Evolutionary conservation across 441 rosid genomes (phyloP).

Genomic region (Flueggea neowawraea): DNA sequence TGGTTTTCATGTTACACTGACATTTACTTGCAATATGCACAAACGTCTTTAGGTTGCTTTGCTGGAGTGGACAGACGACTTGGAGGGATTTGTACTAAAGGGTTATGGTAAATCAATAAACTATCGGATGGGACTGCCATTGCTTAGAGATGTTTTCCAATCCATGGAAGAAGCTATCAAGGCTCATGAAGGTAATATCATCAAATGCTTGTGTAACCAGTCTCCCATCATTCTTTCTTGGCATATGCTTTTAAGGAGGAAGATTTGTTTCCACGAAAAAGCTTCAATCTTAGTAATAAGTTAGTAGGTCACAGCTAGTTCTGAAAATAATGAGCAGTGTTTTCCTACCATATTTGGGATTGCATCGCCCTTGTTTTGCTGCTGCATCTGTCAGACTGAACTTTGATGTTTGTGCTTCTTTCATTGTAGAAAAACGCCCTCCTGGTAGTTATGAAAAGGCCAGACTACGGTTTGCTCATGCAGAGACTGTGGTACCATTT

Average conservation of each 20-base stretch:
- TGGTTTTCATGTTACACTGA: slow-evolving; percentile 6
- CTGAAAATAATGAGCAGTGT: too few species aligned
- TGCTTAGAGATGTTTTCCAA: slow-evolving; percentile 76
- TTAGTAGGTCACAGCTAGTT: background rate
- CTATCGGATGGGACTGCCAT: slow-evolving; percentile 89
- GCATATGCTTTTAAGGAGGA: background rate
- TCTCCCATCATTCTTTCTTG: background rate
- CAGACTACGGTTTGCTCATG: slow-evolving; percentile 95
- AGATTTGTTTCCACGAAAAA: background rate
- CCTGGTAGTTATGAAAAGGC: slow-evolving; percentile 92
- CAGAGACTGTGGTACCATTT: slow-evolving; percentile 94
- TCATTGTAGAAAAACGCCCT: slow-evolving; percentile 53
- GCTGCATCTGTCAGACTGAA: background rate
- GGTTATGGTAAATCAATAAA: slow-evolving; percentile 89
- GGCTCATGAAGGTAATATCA: slow-evolving; percentile 64
- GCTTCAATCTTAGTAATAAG: background rate
- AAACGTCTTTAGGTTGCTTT: slow-evolving; percentile 57
- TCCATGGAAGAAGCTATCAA: slow-evolving; percentile 88
- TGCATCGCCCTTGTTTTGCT: background rate
- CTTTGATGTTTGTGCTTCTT: slow-evolving; percentile 2
- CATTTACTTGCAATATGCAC: slow-evolving; percentile 18
- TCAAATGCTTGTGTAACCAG: background rate
- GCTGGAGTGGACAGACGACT: slow-evolving; percentile 96
- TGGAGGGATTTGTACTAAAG: slow-evolving; percentile 77
- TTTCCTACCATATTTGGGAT: background rate